These are phyloP conservation scores for Cajanus cajan DNA, from an alignment of 306 rosid species.

Conservation along the genomic window DNA sequence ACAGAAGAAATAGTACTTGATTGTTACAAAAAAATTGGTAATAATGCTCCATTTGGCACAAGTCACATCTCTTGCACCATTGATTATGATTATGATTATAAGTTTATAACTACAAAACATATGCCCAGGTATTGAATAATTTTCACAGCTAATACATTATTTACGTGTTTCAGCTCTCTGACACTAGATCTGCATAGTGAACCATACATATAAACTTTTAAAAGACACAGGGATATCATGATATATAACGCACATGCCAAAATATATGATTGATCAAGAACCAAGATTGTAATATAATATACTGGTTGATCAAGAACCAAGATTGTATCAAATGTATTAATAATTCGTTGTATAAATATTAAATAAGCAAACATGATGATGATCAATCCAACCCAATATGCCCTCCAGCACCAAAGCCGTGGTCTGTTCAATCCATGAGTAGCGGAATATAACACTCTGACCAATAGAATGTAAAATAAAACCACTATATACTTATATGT, in stretches of 20 bases:
- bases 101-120: constrained; percentile 7
- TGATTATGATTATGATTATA: not conserved
- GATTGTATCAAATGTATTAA: not conserved
- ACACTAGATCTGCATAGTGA: constrained; percentile 13
- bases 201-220: not conserved
- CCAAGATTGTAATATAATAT: not conserved
- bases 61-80: not conserved
- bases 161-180: not conserved
- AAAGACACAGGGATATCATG: not conserved
- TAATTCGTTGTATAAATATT: not conserved
- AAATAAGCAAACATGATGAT: not conserved
- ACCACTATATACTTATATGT: not conserved
- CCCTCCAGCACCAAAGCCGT: not conserved
- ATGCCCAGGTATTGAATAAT: not conserved
- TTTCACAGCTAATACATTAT: constrained; percentile 10
- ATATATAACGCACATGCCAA: not conserved
- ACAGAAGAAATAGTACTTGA: not conserved
- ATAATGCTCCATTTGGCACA: not conserved
- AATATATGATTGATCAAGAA: not conserved
- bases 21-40: not conserved
- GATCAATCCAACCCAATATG: not conserved
- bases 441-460: not conserved
- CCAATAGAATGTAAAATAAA: not conserved
- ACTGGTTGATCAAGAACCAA: not conserved
- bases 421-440: not conserved